Conservation (phyloP, 1,284 basidiomycete genomes). For the Ustilago hordei region DNA sequence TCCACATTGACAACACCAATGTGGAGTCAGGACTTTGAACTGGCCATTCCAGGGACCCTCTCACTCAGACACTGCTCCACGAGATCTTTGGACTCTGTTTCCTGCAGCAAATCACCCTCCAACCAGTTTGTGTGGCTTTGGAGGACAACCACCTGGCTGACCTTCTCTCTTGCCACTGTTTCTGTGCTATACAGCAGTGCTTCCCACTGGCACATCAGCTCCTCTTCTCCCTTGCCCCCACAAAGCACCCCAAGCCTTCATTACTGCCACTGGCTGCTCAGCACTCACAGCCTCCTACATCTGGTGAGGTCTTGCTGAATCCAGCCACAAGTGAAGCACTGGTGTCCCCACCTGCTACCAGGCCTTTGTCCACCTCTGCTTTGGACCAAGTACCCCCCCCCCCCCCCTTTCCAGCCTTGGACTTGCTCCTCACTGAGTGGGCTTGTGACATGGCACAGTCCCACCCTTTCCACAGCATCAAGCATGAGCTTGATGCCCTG, state of each 20-base stretch:
- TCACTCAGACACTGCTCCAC: not conserved
- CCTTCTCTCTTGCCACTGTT: not conserved
- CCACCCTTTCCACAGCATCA: not conserved
- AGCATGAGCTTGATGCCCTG: not conserved
- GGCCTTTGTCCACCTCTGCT: no score
- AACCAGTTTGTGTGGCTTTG: not conserved
- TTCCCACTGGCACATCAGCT: not conserved
- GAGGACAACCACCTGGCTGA: not conserved
- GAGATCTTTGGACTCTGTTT: slow-evolving; percentile 5
- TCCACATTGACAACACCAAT: not conserved
- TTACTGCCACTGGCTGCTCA: not conserved
- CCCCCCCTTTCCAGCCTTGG: not conserved
- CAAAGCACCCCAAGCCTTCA: not conserved
- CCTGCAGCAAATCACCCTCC: not conserved
- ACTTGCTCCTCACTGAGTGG: not conserved
- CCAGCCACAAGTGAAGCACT: no score
- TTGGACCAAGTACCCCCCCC: no score
- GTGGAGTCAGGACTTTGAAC: not conserved
- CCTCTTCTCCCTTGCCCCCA: not conserved
- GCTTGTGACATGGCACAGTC: not conserved
- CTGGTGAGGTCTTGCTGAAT: no score
- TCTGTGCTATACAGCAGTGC: not conserved
- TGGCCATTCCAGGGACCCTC: not conserved
- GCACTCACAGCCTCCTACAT: no score
- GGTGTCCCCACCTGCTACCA: no score